Evolutionary conservation across 1,284 basidiomycete species (phyloP).

Genomic region (Marasmius fiardii): DNA sequence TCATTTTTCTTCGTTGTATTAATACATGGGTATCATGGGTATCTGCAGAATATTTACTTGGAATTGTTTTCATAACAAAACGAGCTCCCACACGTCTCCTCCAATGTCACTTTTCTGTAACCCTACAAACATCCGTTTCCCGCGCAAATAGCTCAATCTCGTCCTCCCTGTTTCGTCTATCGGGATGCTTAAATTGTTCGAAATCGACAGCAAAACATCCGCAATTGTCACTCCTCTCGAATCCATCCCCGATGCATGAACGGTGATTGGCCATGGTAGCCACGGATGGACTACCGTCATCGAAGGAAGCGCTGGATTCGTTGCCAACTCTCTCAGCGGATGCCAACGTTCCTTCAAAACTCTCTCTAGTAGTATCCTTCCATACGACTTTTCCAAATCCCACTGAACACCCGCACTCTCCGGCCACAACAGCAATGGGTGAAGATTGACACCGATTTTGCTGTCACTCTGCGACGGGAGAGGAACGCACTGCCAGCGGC

Average conservation of each 20-base stretch:
- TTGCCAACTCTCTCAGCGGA: constrained; percentile 2
- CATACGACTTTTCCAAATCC: neutral
- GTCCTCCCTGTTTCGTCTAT: neutral
- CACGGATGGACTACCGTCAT: constrained; percentile 8
- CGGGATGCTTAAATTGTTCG: neutral
- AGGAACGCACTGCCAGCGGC: neutral
- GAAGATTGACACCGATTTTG: neutral
- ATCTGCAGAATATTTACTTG: no score
- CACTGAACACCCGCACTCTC: neutral
- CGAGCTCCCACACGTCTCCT: constrained; percentile 10
- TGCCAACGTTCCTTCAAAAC: neutral
- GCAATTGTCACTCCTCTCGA: constrained; percentile 7
- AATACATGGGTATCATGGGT: no score
- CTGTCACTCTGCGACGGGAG: neutral
- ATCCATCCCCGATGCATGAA: constrained; percentile 1
- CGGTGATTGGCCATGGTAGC: constrained; percentile 11
- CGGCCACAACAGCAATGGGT: neutral
- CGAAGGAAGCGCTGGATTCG: constrained; percentile 10
- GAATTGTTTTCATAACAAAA: neutral
- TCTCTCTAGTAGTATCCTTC: neutral
- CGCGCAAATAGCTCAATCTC: constrained; percentile 2
- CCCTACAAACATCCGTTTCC: constrained; percentile 2
- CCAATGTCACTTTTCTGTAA: constrained; percentile 1
- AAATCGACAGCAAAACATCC: constrained; percentile 9
- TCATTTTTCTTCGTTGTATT: no score